phyloP scores from a whole-genome alignment of 2,329 filamentous ascomycete species.

The Dothiorella sarmentorum region DNA sequence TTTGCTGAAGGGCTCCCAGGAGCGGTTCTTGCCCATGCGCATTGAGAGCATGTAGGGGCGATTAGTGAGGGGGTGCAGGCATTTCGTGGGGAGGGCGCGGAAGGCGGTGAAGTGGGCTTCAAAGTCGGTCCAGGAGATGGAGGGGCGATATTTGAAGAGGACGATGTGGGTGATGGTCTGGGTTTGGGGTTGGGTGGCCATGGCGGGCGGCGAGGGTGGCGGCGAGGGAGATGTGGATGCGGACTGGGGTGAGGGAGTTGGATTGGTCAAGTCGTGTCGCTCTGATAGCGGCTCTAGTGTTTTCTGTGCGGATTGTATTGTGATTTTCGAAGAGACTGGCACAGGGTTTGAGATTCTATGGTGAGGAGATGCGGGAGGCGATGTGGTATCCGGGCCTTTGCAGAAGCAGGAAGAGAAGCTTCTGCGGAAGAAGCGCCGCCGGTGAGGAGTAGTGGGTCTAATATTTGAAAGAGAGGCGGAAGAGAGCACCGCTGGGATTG shows the following conservation, averaged over 20 bases:
- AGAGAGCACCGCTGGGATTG: background rate
- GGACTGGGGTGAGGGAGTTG: background rate
- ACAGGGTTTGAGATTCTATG: background rate
- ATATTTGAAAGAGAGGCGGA: background rate
- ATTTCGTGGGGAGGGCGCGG: constrained; percentile 54
- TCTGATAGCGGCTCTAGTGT: background rate
- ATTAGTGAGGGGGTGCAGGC: constrained; percentile 57
- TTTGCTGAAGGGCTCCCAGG: constrained; percentile 49
- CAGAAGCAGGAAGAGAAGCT: background rate
- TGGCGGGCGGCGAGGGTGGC: constrained; percentile 30
- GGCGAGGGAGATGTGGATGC: background rate
- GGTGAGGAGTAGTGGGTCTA: background rate
- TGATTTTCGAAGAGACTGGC: background rate
- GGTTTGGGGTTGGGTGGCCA: constrained; percentile 41
- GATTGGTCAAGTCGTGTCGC: background rate
- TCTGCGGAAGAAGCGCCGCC: constrained; percentile 1
- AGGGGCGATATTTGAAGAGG: constrained; percentile 62
- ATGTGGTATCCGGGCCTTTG: background rate
- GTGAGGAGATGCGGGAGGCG: background rate
- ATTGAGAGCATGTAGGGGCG: constrained; percentile 55
- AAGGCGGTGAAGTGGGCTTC: constrained; percentile 43
- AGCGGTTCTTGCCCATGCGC: constrained; percentile 44
- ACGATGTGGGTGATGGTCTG: constrained; percentile 60
- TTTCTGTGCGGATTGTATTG: background rate
- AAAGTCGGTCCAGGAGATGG: constrained; percentile 47